phyloP scores from a whole-genome alignment of 2,329 filamentous ascomycete genomes.

The Verticillium nubilum region DNA sequence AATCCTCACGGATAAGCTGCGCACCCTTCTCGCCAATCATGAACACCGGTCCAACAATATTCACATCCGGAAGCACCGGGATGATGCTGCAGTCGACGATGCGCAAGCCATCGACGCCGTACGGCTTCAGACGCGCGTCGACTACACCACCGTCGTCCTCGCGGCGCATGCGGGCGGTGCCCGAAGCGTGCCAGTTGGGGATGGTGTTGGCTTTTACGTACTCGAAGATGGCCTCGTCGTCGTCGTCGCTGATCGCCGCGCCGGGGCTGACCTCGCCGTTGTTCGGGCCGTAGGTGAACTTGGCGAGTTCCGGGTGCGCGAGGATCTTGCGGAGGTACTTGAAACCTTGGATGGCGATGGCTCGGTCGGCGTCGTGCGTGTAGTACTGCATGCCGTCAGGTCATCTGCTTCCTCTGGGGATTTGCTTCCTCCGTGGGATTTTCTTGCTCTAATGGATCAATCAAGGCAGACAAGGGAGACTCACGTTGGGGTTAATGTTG shows the following conservation, averaged over 20 bases:
- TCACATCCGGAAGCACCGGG: conserved; percentile 33
- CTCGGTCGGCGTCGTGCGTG: conserved; percentile 19
- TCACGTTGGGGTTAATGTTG: conserved; percentile 17
- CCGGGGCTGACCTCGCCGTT: conserved; percentile 18
- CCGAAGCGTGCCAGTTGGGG: conserved; percentile 35
- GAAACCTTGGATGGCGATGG: conserved; percentile 24
- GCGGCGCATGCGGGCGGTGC: conserved; percentile 46
- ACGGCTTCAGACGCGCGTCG: conserved; percentile 34
- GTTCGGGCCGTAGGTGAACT: conserved; percentile 16
- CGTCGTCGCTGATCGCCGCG: conserved; percentile 12
- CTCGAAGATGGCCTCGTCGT: conserved; percentile 19
- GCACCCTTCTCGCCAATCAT: conserved; percentile 26
- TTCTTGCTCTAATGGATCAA: no score
- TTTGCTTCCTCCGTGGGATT: no score
- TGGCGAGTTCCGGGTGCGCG: conserved; percentile 16
- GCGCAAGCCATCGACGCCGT: conserved; percentile 48
- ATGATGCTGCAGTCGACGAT: conserved; percentile 41
- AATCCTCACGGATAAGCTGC: conserved; percentile 21
- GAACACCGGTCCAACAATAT: conserved; percentile 16
- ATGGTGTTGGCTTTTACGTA: conserved; percentile 20
- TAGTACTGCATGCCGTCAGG: conserved; percentile 15
- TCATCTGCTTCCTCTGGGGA: no score
- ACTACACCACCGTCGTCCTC: conserved; percentile 13
- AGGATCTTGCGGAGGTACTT: conserved; percentile 23
- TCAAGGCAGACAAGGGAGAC: neutral